These are phyloP conservation scores for Fusarium virguliforme DNA, from an alignment of 2,329 filamentous ascomycete species.

Conservation along the genomic window DNA sequence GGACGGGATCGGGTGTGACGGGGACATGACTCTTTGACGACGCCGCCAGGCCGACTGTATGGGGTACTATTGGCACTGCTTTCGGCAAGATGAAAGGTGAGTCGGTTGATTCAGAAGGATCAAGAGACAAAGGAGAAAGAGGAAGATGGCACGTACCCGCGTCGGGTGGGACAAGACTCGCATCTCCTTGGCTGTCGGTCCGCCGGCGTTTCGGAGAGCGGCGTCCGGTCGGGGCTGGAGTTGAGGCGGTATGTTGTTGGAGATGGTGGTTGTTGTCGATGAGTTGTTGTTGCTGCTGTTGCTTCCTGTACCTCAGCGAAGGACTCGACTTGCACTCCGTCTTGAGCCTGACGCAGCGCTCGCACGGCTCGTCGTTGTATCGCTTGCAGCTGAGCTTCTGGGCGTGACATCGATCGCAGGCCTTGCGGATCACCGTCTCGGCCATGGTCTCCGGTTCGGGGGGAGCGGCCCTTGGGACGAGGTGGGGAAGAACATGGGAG, in stretches of 20 bases:
- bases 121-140: constrained; percentile 23
- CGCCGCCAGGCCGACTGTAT: constrained; percentile 39
- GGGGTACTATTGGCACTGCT: constrained; percentile 52
- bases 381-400: constrained; percentile 66
- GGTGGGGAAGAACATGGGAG: constrained; percentile 50
- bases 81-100: constrained; percentile 44
- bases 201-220: constrained; percentile 59
- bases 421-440: constrained; percentile 60
- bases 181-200: constrained; percentile 53
- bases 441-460: constrained; percentile 54
- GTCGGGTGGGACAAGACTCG: constrained; percentile 55
- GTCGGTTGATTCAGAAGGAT: constrained; percentile 43
- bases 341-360: constrained; percentile 61
- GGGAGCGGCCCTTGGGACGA: constrained; percentile 22
- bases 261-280: constrained; percentile 30
- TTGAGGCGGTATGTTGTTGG: constrained; percentile 31
- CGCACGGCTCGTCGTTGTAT: constrained; percentile 59
- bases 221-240: constrained; percentile 40
- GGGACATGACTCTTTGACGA: constrained; percentile 48
- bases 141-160: constrained; percentile 54
- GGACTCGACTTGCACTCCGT: constrained; percentile 63
- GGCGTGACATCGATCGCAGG: constrained; percentile 64
- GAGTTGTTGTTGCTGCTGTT: constrained; percentile 46
- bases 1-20: constrained; percentile 51
- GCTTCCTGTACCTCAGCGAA: constrained; percentile 59